These are phyloP conservation scores for Cladophialophora psammophila DNA, from an alignment of 2,329 filamentous ascomycete species.

Conservation along the genomic window DNA sequence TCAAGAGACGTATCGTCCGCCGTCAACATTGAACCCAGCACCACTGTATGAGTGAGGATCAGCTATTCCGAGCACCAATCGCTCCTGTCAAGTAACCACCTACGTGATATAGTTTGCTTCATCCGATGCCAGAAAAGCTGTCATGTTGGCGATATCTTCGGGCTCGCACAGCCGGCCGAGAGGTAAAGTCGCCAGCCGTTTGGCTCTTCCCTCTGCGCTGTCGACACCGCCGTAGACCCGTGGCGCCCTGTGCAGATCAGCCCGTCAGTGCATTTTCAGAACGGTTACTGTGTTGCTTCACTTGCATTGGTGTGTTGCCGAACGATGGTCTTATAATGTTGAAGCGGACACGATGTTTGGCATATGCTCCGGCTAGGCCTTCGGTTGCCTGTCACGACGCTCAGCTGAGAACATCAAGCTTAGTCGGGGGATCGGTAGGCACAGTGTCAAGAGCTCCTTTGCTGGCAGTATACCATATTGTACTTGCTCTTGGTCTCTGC, in stretches of 20 bases:
- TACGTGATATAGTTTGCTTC: conserved; percentile 9
- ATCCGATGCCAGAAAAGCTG: neutral
- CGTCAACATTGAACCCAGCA: conserved; percentile 1
- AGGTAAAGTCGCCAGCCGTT: neutral
- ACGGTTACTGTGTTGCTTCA: neutral
- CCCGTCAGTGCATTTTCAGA: neutral
- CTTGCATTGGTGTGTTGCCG: neutral
- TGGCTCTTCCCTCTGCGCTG: neutral
- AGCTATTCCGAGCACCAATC: neutral
- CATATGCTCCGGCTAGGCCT: neutral
- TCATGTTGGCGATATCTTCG: conserved; percentile 4
- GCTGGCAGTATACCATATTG: neutral
- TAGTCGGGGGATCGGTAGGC: neutral
- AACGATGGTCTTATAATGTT: neutral
- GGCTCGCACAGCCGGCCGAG: neutral
- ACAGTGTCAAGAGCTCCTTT: neutral
- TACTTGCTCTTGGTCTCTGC: neutral
- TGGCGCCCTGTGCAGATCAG: neutral
- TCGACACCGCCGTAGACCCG: neutral
- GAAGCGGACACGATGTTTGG: neutral
- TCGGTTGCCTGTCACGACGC: neutral
- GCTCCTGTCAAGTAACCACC: neutral
- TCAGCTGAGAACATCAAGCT: neutral
- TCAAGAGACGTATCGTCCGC: neutral
- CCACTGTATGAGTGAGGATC: neutral